phyloP scores from a whole-genome alignment of 345 rosid species.

The Eucalyptus grandis region DNA sequence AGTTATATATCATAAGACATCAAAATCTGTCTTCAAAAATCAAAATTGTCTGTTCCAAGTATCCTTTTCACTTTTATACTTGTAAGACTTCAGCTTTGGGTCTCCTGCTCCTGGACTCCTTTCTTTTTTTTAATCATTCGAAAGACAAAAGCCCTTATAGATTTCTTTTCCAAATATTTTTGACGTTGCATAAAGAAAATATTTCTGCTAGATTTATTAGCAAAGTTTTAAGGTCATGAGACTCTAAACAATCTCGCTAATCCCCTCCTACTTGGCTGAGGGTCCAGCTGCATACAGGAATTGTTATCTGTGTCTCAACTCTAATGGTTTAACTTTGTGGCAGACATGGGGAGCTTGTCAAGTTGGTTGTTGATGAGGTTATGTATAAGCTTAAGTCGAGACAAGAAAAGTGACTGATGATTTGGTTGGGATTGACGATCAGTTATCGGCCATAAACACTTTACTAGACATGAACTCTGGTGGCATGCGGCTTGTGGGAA shows the following conservation, averaged over 20 bases:
- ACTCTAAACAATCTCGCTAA: background rate
- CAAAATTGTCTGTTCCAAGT: background rate
- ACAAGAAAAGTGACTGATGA: background rate
- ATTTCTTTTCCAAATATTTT: background rate
- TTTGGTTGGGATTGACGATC: background rate
- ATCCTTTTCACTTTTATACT: background rate
- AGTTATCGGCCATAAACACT: background rate
- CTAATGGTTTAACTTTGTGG: background rate
- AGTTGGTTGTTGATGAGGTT: background rate
- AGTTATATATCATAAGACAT: background rate
- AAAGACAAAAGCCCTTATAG: background rate
- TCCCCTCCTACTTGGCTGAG: background rate
- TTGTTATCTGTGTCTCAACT: background rate
- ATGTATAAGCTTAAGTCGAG: background rate
- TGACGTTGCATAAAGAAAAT: too few relatives aligned
- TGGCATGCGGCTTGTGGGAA: background rate
- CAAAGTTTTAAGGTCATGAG: background rate
- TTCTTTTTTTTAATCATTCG: background rate
- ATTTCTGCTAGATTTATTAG: background rate
- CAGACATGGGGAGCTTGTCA: background rate
- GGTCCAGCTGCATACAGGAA: background rate
- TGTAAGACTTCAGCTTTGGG: background rate
- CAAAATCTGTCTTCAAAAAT: background rate
- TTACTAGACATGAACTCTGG: background rate
- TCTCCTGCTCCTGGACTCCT: background rate